A percentile compares a stretch with the other conserved stretches of the same genome.
Evolutionary conservation across 257 asterid genomes (phyloP).

Genomic region (Leptodermis oblonga): DNA sequence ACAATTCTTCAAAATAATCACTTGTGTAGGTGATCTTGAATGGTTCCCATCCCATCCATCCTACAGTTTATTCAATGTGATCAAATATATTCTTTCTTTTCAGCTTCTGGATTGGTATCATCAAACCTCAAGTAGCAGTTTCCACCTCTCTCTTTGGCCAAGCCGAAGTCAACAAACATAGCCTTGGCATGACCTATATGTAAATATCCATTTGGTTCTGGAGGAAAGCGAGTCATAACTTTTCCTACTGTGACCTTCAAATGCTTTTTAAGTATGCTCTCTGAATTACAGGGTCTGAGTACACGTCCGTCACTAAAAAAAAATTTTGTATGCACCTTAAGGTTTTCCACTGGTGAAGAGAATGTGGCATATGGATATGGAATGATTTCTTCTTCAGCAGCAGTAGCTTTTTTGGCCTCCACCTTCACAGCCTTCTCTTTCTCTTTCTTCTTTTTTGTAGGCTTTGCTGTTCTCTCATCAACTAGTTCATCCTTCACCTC

Average conservation of each 20-base stretch:
- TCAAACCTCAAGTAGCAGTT: constrained; percentile 88
- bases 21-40: constrained; percentile 91
- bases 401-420: constrained; percentile 54
- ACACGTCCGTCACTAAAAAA: constrained; percentile 81
- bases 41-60: constrained; percentile 99
- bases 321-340: constrained; percentile 88
- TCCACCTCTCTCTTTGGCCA: constrained; percentile 90
- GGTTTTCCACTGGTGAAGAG: constrained; percentile 79
- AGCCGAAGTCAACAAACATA: constrained; percentile 95
- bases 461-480: constrained; percentile 86
- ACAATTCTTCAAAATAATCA: constrained; percentile 82
- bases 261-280: constrained; percentile 73
- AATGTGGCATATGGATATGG: constrained; percentile 70
- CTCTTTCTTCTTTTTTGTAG: constrained; percentile 86
- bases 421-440: constrained; percentile 54
- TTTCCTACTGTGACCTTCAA: constrained; percentile 68
- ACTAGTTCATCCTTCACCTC: constrained; percentile 55
- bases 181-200: constrained; percentile 99
- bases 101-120: constrained; percentile 98
- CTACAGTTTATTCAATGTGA: constrained; percentile 82
- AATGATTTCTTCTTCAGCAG: constrained; percentile 78
- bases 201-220: constrained; percentile 94
- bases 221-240: constrained; percentile 89
- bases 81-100: constrained; percentile 87
- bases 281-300: constrained; percentile 75